Evolutionary conservation across 306 rosid species (phyloP), one percentile per base, ranked within the genome.

Genomic region (Vigna mungo): DNA sequence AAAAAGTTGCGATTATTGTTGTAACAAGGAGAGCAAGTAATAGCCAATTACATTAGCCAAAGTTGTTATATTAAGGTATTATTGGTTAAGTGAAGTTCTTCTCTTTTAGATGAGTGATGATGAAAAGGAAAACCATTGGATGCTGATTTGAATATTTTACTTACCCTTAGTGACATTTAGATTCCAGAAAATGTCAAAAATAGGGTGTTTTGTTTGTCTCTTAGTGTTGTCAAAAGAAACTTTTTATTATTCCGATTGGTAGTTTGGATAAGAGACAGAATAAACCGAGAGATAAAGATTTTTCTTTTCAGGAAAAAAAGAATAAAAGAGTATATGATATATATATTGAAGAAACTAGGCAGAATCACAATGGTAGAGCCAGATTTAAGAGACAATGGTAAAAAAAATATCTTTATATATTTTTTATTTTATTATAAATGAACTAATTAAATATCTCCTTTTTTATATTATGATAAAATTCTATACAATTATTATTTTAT

Each of bases 171-270:
- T 81, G 83, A 72, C 67, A 32, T 73, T 67, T 60, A 32, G 80
- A 77, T 62, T 60, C 66, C 75, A 20, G 12, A 37, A 82, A 71
- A 64, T 54, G 71, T 64, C 49, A 82, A 71, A 43, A 59, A 44
- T 32, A 21, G 64, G 58, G 54, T 30, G 34, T 44, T 32, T 34
- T 21, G 63, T 74, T 71, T 77, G 82, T 65, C 74, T 63, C 58
- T 7, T 76, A 43, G 73, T 53, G 49, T 48, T 53, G 49, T 48
- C 39, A 20, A 16, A 53, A 54, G 16, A 1, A 15, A 44, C 67
- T 53, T 70, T 34, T 77, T 71, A 54, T 44, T 44, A 68, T 71
- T 71, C 71, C 21, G 13, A 70, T 55, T 34, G 75, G 63, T 36
- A 16, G 61, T 47, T 64, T 47, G 44, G 66, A 69, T 41, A 54